A percentile compares a stretch with the other conserved stretches of the same genome.
phyloP scores from a whole-genome alignment of 805 yeast genomes.

The Candida cerambycidarum region DNA sequence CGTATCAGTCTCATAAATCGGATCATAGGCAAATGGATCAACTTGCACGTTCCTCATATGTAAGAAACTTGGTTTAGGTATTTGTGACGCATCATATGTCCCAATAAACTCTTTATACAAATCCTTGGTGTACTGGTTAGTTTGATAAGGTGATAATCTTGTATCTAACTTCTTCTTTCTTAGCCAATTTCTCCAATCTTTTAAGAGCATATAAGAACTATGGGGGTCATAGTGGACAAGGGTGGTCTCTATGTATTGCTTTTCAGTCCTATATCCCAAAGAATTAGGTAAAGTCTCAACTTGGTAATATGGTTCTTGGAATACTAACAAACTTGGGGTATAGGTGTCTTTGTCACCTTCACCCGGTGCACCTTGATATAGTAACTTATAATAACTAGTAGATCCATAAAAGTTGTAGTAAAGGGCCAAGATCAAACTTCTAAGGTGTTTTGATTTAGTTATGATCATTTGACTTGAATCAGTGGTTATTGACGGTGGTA shows the following conservation, averaged over 20 bases:
- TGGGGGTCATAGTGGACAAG: slow-evolving; percentile 33
- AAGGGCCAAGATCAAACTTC: slow-evolving; percentile 28
- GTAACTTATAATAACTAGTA: slow-evolving; percentile 25
- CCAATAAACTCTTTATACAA: slow-evolving; percentile 21
- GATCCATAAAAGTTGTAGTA: slow-evolving; percentile 37
- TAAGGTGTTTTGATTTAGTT: slow-evolving; percentile 32
- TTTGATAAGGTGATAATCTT: slow-evolving; percentile 32
- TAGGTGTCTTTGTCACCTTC: slow-evolving; percentile 42
- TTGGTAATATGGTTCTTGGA: slow-evolving; percentile 34
- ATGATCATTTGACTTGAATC: slow-evolving; percentile 40
- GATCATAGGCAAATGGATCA: slow-evolving; percentile 24
- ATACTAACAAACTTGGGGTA: slow-evolving; percentile 36
- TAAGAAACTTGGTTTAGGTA: slow-evolving; percentile 28
- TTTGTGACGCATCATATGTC: not conserved
- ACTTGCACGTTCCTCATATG: slow-evolving; percentile 36
- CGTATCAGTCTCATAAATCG: slow-evolving; percentile 13
- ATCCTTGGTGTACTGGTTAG: slow-evolving; percentile 23
- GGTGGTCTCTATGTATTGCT: slow-evolving; percentile 25
- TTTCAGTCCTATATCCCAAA: slow-evolving; percentile 13
- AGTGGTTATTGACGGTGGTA: slow-evolving; percentile 27
- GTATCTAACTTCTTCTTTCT: slow-evolving; percentile 22
- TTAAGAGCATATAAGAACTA: slow-evolving; percentile 9
- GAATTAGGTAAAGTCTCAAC: slow-evolving; percentile 19
- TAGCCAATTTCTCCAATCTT: slow-evolving; percentile 30
- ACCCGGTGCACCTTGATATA: slow-evolving; percentile 37